phyloP scores from a whole-genome alignment of 805 yeast species.

The Hermanozyma aechmeae region DNA sequence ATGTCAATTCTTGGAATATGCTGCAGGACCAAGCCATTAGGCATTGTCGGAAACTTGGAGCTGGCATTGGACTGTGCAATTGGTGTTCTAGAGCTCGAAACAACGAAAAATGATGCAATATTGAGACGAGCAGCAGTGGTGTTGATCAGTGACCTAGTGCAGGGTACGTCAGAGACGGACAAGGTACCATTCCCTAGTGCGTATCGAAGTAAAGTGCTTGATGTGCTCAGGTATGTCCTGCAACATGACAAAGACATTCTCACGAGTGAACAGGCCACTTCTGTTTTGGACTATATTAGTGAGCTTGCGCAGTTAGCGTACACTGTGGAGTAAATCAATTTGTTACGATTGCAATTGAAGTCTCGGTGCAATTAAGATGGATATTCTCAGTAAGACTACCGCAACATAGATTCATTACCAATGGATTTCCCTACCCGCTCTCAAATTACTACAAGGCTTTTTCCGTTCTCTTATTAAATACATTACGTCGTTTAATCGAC shows the following conservation, averaged over 20 bases:
- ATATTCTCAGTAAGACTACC: no score
- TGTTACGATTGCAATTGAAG: no score
- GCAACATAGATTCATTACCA: no score
- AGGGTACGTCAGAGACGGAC: constrained; percentile 37
- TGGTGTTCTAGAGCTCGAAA: constrained; percentile 63
- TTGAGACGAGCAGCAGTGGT: constrained; percentile 73
- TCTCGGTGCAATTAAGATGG: no score
- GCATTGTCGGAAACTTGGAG: constrained; percentile 36
- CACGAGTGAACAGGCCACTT: constrained; percentile 47
- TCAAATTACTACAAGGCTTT: no score
- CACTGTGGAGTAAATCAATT: not conserved
- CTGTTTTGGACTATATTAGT: constrained; percentile 21
- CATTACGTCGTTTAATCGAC: constrained; percentile 58
- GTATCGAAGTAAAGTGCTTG: constrained; percentile 35
- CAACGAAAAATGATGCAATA: constrained; percentile 32
- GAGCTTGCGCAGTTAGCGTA: constrained; percentile 13
- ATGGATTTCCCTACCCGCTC: no score
- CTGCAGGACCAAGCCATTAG: constrained; percentile 50
- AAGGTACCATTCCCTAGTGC: constrained; percentile 40
- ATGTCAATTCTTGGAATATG: constrained; percentile 75
- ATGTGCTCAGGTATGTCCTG: constrained; percentile 32
- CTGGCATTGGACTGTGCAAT: constrained; percentile 68
- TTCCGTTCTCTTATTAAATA: no score
- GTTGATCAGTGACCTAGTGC: constrained; percentile 50
- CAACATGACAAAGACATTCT: constrained; percentile 48